Conservation (phyloP, 2,329 filamentous ascomycete genomes). For the Aphanocladium album region DNA sequence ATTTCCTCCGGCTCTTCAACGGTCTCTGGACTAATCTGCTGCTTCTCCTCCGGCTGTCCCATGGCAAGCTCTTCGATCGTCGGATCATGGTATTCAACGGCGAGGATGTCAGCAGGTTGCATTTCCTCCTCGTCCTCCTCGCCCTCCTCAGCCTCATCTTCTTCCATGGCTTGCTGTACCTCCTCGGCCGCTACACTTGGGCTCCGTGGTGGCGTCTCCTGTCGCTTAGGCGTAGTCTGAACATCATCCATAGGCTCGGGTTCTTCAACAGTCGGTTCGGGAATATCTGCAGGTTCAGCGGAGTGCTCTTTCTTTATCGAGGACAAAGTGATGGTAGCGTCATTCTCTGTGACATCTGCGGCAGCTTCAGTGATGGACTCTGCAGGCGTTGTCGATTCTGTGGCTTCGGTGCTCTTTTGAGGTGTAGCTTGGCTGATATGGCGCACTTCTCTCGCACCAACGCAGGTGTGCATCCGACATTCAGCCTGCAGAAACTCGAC, state of each 20-base stretch:
- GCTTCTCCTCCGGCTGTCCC: slow-evolving; percentile 18
- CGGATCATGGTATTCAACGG: slow-evolving; percentile 1
- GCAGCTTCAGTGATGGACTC: background rate
- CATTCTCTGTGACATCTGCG: background rate
- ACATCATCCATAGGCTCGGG: slow-evolving; percentile 8
- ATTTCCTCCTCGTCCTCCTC: slow-evolving; percentile 30
- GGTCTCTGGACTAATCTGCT: background rate
- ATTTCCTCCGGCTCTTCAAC: background rate
- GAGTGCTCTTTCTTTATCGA: background rate
- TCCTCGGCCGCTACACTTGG: background rate
- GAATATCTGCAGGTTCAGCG: slow-evolving; percentile 19
- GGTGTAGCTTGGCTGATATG: background rate
- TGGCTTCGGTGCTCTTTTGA: background rate
- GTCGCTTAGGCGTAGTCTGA: background rate
- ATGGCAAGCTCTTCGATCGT: background rate
- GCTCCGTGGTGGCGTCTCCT: slow-evolving; percentile 25
- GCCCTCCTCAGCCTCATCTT: slow-evolving; percentile 23
- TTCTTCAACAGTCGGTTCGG: slow-evolving; percentile 12
- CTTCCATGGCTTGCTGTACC: background rate
- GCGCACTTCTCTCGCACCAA: slow-evolving; percentile 42
- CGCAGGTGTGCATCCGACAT: slow-evolving; percentile 63
- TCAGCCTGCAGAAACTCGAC: slow-evolving; percentile 73
- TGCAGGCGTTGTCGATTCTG: slow-evolving; percentile 5
- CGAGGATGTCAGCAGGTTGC: slow-evolving; percentile 17
- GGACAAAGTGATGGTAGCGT: background rate